Percentiles rank a stretch among this genome's conserved stretches.
Conservation (phyloP, 169 alveolate species). For the Theileria orientalis region DNA sequence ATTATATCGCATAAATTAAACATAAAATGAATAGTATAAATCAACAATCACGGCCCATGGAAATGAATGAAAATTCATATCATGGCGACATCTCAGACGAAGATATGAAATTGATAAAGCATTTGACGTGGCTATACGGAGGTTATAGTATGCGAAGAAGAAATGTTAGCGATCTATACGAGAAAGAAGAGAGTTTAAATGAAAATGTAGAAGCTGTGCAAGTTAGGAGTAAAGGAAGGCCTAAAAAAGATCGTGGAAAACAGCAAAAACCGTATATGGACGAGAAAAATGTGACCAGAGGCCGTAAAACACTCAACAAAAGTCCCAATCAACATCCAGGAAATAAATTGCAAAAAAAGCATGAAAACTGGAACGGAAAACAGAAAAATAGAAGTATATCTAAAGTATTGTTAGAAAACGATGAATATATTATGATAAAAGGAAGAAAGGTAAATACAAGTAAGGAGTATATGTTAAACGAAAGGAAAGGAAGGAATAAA, state of each 20-base stretch:
- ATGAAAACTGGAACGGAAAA: too few species aligned
- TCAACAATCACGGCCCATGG: background rate
- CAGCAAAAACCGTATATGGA: too few species aligned
- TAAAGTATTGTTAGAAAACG: too few species aligned
- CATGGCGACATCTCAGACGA: constrained; percentile 46
- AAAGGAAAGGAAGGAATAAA: too few species aligned
- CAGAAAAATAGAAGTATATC: too few species aligned
- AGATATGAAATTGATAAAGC: constrained; percentile 47
- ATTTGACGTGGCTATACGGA: constrained; percentile 64
- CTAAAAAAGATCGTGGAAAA: background rate
- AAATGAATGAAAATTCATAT: background rate
- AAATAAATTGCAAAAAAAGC: too few species aligned
- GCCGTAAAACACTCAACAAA: too few species aligned
- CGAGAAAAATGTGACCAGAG: too few species aligned
- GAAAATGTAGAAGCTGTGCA: background rate
- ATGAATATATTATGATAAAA: too few species aligned
- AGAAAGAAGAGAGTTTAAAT: background rate
- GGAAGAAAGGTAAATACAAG: too few species aligned
- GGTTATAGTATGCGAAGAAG: constrained; percentile 41
- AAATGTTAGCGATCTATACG: background rate
- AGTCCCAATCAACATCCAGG: too few species aligned
- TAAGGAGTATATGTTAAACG: too few species aligned
- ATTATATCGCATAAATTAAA: background rate
- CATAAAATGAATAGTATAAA: background rate
- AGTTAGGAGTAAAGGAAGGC: background rate